These are phyloP conservation scores for Penicillium sp. DNA, from an alignment of 2,329 filamentous ascomycete genomes.

Conservation along the genomic window DNA sequence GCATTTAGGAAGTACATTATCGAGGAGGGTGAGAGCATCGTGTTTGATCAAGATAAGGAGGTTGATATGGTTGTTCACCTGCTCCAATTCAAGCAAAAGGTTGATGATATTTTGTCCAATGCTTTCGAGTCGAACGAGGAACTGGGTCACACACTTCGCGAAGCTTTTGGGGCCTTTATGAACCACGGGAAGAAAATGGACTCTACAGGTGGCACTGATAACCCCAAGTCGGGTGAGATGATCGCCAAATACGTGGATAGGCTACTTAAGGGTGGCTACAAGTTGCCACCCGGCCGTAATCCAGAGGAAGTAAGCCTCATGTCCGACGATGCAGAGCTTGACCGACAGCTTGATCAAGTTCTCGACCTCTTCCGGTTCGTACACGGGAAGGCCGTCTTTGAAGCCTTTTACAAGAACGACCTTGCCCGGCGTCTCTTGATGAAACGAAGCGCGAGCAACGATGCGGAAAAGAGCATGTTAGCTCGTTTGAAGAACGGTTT, in stretches of 20 bases:
- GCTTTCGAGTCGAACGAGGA: constrained; percentile 76
- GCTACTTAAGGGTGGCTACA: constrained; percentile 81
- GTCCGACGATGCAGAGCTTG: constrained; percentile 89
- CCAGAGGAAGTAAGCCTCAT: constrained; percentile 56
- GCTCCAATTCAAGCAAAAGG: constrained; percentile 72
- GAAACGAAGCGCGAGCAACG: constrained; percentile 87
- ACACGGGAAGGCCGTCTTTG: constrained; percentile 94
- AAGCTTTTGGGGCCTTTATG: constrained; percentile 86
- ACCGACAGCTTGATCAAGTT: constrained; percentile 86
- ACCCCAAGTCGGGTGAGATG: constrained; percentile 96
- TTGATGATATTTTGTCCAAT: constrained; percentile 73
- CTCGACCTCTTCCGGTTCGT: constrained; percentile 96
- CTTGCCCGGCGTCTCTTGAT: constrained; percentile 85
- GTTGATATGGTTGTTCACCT: constrained; percentile 84
- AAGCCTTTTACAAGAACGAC: constrained; percentile 99
- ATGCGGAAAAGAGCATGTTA: constrained; percentile 95
- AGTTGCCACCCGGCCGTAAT: constrained; percentile 46
- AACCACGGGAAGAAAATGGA: constrained; percentile 76
- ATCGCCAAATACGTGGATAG: constrained; percentile 95
- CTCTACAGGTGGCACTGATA: constrained; percentile 73
- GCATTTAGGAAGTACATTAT: constrained; percentile 80
- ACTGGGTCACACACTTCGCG: constrained; percentile 73
- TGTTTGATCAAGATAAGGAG: constrained; percentile 73
- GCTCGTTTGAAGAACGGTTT: constrained; percentile 73
- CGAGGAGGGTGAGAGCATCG: constrained; percentile 69